Conservation (phyloP, 2,329 filamentous ascomycete species). For the Colletotrichum tamarilloi region DNA sequence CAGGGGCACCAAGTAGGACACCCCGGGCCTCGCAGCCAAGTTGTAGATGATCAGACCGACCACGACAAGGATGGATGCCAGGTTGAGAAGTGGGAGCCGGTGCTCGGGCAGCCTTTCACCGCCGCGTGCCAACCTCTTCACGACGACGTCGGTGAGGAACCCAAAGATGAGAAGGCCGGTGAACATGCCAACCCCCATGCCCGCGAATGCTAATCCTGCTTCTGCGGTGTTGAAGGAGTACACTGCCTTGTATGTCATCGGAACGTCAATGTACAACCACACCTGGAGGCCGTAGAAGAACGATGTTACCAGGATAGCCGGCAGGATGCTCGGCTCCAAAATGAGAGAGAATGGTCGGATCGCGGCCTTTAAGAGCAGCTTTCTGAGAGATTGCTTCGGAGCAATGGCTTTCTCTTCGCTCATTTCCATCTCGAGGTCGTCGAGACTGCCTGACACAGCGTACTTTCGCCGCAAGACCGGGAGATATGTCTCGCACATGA, state of each 20-base stretch:
- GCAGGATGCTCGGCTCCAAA: conserved; percentile 15
- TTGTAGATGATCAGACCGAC: conserved; percentile 12
- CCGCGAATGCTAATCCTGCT: conserved; percentile 12
- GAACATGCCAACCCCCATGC: conserved; percentile 13
- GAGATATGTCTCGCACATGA: conserved; percentile 26
- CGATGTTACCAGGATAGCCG: conserved; percentile 10
- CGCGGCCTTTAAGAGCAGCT: conserved; percentile 12
- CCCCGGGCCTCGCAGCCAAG: not conserved
- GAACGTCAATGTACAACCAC: conserved; percentile 24
- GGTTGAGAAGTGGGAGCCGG: conserved; percentile 16
- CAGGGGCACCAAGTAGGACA: conserved; percentile 6
- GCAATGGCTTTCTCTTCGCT: not conserved
- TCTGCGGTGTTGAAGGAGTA: conserved; percentile 14
- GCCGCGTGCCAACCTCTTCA: not conserved
- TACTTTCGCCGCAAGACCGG: conserved; percentile 12
- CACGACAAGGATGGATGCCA: conserved; percentile 10
- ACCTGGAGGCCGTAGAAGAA: conserved; percentile 29
- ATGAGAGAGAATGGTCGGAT: not conserved
- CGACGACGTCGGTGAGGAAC: conserved; percentile 16
- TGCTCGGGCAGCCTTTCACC: conserved; percentile 18
- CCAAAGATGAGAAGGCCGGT: conserved; percentile 20
- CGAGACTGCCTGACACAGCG: not conserved
- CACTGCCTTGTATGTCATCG: conserved; percentile 20
- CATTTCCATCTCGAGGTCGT: not conserved
- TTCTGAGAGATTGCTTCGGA: not conserved